Base-by-base conservation (phyloP, 441 rosid genomes). In the Francoa sonchifolia region DNA sequence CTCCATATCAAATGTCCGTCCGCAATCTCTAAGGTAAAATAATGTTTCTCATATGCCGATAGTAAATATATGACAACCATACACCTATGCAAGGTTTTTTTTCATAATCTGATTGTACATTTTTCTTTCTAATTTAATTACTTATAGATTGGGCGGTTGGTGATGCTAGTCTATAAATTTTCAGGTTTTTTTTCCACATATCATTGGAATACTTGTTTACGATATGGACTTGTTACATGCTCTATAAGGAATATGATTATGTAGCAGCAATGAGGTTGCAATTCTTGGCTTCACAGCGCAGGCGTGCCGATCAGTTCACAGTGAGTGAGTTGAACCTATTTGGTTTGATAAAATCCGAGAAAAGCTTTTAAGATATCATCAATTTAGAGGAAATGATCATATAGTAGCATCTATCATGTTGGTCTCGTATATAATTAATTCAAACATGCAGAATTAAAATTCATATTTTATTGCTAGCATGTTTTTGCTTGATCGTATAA, bases 131-230 rank as follows among this genome's bases (percentile, higher is more conserved):
- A 19, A 17, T 23, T 6, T 19, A 21, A 6, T 26, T 26, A 26
- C 1, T 26, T 26, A 6, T 26, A 26, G 29, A 26, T 26, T n/a
- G n/a, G n/a, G n/a, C n/a, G n/a, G n/a, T n/a, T n/a, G n/a, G n/a
- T n/a, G n/a, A n/a, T n/a, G n/a, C n/a, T n/a, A n/a, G n/a, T n/a
- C n/a, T n/a, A n/a, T n/a, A n/a, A n/a, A n/a, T n/a, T 60, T 59
- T 48, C 87, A 92, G 99, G 74, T 92, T 92, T 60, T 86, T 92
- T 72, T 67, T 77, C 50, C 99, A 92, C 61, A 76, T 92, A 44
- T 94, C 67, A 33, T 68, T 92, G 65, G 73, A 83, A 65, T 92
- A 79, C 61, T 42, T 79, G 53, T 82, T 90, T 72, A 86, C 95
- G 10, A 3, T 72, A 11, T 90, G 95, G 94, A 76, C 63, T 21